Percentiles rank a stretch among this genome's conserved stretches.
Evolutionary conservation across 2,329 filamentous ascomycete species (phyloP).

Genomic region (Reticulascus tulasneorum): DNA sequence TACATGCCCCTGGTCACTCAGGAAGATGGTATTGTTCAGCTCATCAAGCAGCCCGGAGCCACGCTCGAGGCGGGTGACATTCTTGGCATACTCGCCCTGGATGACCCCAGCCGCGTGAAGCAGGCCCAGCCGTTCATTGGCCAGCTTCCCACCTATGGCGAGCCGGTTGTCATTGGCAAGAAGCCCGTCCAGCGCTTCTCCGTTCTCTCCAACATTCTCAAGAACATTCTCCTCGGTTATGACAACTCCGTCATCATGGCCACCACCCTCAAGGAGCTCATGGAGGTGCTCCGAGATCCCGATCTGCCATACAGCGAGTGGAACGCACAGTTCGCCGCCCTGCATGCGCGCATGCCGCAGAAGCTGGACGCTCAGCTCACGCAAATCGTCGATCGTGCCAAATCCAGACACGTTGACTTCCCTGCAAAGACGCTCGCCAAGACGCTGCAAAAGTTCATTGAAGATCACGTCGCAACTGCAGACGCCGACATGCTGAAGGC

Average conservation of each 20-base stretch:
- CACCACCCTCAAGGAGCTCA: slow-evolving; percentile 76
- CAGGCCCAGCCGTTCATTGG: slow-evolving; percentile 91
- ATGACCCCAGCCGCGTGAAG: slow-evolving; percentile 95
- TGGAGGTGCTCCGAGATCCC: slow-evolving; percentile 83
- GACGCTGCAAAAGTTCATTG: slow-evolving; percentile 81
- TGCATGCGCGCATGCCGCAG: slow-evolving; percentile 96
- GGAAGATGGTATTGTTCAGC: slow-evolving; percentile 92
- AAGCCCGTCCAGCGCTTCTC: slow-evolving; percentile 89
- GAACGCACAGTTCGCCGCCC: slow-evolving; percentile 89
- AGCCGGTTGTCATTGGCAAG: slow-evolving; percentile 80
- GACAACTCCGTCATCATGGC: slow-evolving; percentile 98
- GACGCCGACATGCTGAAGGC: slow-evolving; percentile 72
- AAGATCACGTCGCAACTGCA: slow-evolving; percentile 70
- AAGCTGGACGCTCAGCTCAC: slow-evolving; percentile 81
- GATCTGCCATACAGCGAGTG: slow-evolving; percentile 96
- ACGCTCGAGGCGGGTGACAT: slow-evolving; percentile 97
- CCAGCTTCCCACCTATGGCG: slow-evolving; percentile 81
- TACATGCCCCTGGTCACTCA: slow-evolving; percentile 97
- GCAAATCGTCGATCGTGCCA: slow-evolving; percentile 81
- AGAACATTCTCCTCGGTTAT: slow-evolving; percentile 87
- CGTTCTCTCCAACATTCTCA: slow-evolving; percentile 70
- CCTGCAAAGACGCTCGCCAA: slow-evolving; percentile 84
- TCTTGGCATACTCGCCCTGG: slow-evolving; percentile 90
- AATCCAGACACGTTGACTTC: slow-evolving; percentile 77
- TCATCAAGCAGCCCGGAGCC: slow-evolving; percentile 99